Base-by-base conservation (phyloP, 179 eudicot genomes). In the Heliamphora pulchella region DNA sequence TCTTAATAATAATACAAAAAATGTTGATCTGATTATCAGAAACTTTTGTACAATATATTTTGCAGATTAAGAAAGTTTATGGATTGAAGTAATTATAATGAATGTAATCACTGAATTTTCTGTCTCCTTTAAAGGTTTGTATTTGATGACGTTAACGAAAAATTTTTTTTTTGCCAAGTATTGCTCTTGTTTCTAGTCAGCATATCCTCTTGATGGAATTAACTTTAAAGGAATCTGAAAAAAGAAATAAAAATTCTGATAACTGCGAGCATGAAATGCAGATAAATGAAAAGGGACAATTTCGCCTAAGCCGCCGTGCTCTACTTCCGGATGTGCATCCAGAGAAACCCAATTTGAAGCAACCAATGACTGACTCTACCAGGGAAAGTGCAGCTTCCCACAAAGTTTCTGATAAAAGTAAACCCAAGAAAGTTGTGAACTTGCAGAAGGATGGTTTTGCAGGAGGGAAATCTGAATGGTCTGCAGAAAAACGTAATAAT, bases 241-340 rank as follows among this genome's bases (percentile, higher is more conserved):
- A 18, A 65, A 31, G n/a, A 31, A 8, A 70, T 3, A 8, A 6
- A 1, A 55, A 54, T 20, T 10, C 41, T 71, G 72, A 22, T 46
- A 4, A 59, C 15, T 74, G 57, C 46, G 13, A 18, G 4, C 53
- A 22, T 79, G 53, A 78, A 74, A 15, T 84, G 65, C 87, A 95
- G 98, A 89, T 94, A 78, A 96, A 96, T 85, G 96, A 89, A 79
- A 96, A 94, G 84, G 98, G 99, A 22, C 98, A 96, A 76, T 93
- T 96, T 85, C 98, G 99, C 78, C 89, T 96, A 78, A 96, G 99
- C 82, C 94, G 91, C 46, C 89, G 90, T 51, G 99, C 97, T 63
- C 89, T 94, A 65, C 92, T 96, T 81, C 94, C 99, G 50, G 94
- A 92, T 57, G 75, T 81, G 1, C 89, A 86, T 82, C 86, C 90